Base-by-base conservation (phyloP, 345 rosid species). In the Lepidium aucheri region DNA sequence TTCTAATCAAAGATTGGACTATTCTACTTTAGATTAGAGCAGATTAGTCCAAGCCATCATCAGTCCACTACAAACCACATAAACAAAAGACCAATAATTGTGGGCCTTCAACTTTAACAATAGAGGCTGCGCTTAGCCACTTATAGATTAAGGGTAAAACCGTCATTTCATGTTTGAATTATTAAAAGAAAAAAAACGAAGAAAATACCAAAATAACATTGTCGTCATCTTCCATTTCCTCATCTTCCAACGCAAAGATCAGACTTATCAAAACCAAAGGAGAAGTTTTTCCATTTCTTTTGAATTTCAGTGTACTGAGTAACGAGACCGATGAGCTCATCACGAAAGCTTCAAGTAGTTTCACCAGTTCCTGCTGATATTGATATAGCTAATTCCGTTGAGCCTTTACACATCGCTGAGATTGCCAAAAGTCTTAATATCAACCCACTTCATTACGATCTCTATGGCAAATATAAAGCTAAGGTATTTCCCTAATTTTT, bases 311-410 rank as follows among this genome's bases (percentile, higher is more conserved):
- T 64, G 28, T 26, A 26, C 39, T 44, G 68, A 42, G 47, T 32
- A 43, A 28, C 22, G 35, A 49, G 44, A 26, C 28, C 60, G 67
- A 88, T 85, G 95, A 81, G 79, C 61, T 51, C 90, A 4, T 63
- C 87, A 22, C 79, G 95, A 75, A 91, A 87, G 75, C 56, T 95
- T 60, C 73, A 85, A 75, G 97, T 90, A 56, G 74, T 56, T 44
- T 85, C 97, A 10, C 99, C 99, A 5, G 97, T 94, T 8, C 97
- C 99, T 3, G 94, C 99, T 4, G 99, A 94, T 69, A 86, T 90
- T 42, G 99, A 94, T 72, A 78, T 90, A 17, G 99, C 99, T 24
- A 94, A 90, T 73, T 86, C 95, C 16, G 87, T 88, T 13, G 89
- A 84, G 70, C 97, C 99, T 47, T 66, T 85, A 62, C 97, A 90